phyloP scores from a whole-genome alignment of 2,329 filamentous ascomycete genomes.

The Xylariomycetidae sp. region DNA sequence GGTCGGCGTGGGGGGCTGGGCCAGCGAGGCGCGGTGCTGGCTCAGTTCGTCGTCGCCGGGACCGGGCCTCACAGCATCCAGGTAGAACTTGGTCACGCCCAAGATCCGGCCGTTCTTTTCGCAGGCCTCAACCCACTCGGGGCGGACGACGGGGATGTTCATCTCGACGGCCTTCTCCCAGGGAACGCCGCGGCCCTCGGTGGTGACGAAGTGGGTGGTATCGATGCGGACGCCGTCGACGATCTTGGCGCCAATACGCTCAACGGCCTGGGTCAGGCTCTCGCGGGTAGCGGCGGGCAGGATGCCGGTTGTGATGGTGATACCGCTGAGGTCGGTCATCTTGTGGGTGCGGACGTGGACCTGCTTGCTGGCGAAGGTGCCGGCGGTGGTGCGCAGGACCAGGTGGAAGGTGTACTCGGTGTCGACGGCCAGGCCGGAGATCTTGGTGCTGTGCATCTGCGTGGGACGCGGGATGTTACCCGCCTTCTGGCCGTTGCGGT shows the following conservation, averaged over 20 bases:
- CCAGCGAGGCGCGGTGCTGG: too few relatives aligned
- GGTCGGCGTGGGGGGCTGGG: too few relatives aligned
- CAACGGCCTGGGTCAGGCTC: constrained; percentile 66
- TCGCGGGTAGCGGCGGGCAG: constrained; percentile 70
- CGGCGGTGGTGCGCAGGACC: constrained; percentile 83
- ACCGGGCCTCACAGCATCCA: constrained; percentile 63
- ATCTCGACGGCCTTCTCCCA: constrained; percentile 98
- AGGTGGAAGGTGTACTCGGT: constrained; percentile 95
- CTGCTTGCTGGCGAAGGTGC: constrained; percentile 78
- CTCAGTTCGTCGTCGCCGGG: too few relatives aligned
- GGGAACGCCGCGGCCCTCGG: constrained; percentile 77
- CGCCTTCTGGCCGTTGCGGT: constrained; percentile 94
- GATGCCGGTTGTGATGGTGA: constrained; percentile 88
- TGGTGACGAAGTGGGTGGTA: constrained; percentile 97
- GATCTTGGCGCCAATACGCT: constrained; percentile 87
- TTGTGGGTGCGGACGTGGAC: constrained; percentile 88
- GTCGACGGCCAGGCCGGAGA: constrained; percentile 91
- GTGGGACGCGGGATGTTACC: constrained; percentile 85
- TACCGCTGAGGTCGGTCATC: constrained; percentile 94
- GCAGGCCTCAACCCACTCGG: constrained; percentile 97
- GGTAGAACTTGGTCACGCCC: constrained; percentile 90
- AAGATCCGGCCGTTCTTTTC: constrained; percentile 89
- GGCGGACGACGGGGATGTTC: constrained; percentile 94
- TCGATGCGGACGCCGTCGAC: constrained; percentile 89
- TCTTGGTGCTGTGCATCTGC: constrained; percentile 92